Evolutionary conservation across 441 rosid genomes (phyloP).

Genomic region (Erodium texanum): DNA sequence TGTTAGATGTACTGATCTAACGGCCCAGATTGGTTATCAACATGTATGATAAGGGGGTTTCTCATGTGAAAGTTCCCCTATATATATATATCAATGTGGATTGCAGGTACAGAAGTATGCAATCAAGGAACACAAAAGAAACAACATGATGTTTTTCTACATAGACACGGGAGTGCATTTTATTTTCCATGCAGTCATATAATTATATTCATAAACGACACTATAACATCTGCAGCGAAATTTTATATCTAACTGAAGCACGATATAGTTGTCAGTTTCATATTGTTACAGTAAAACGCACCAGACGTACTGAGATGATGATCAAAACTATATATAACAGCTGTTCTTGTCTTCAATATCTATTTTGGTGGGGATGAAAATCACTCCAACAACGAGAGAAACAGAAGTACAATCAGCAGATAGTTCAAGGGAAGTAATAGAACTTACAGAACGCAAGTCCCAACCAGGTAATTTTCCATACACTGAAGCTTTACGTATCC

Average conservation of each 20-base stretch:
- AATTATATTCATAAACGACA: background rate
- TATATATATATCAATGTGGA: background rate
- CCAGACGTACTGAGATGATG: background rate
- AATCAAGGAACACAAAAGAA: background rate
- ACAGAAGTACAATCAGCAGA: background rate
- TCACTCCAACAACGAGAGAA: background rate
- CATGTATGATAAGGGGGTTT: too few relatives aligned
- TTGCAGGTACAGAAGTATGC: constrained; percentile 2
- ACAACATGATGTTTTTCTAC: background rate
- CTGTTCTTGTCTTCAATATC: background rate
- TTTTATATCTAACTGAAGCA: background rate
- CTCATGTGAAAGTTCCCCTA: too few relatives aligned
- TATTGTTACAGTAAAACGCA: background rate
- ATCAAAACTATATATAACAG: background rate
- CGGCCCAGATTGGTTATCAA: too few relatives aligned
- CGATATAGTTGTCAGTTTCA: background rate
- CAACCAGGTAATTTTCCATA: constrained; percentile 83
- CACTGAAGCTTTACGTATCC: constrained; percentile 71
- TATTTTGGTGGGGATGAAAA: background rate
- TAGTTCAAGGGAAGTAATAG: background rate
- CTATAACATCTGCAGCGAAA: background rate
- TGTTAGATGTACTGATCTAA: too few relatives aligned
- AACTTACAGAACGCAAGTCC: constrained; percentile 97
- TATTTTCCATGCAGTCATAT: background rate
- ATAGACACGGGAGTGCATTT: background rate